These are phyloP conservation scores for Adansonia rubrostipa DNA, from an alignment of 441 rosid species.

Conservation along the genomic window DNA sequence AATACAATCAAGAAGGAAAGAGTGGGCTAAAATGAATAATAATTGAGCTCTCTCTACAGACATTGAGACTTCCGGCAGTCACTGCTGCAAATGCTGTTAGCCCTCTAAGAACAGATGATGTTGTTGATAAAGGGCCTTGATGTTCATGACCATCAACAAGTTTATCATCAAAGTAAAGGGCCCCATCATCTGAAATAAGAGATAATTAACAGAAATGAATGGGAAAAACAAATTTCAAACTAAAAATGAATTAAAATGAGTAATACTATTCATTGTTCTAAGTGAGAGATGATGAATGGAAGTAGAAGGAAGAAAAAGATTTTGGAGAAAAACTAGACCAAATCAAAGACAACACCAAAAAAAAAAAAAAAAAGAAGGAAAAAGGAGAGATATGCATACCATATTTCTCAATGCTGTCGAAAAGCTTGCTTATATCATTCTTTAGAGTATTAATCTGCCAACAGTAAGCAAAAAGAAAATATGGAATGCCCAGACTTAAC, in stretches of 20 bases:
- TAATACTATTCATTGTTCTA: neutral
- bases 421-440: constrained; percentile 76
- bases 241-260: neutral
- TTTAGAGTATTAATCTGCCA: constrained; percentile 70
- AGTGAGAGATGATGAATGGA: neutral
- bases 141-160: constrained; percentile 54
- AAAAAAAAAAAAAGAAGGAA: neutral
- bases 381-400: constrained; percentile 48
- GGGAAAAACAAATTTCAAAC: constrained; percentile 16
- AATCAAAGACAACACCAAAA: neutral
- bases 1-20: constrained; percentile 22
- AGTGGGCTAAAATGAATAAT: constrained; percentile 19
- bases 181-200: constrained; percentile 70
- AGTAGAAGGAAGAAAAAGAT: neutral
- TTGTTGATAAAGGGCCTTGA: constrained; percentile 73
- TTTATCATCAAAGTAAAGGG: constrained; percentile 85
- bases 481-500: neutral
- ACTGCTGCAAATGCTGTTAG: constrained; percentile 70
- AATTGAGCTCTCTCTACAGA: constrained; percentile 37
- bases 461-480: constrained; percentile 24
- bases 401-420: constrained; percentile 77
- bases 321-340: neutral
- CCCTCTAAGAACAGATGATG: constrained; percentile 87
- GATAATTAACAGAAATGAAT: neutral
- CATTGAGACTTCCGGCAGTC: constrained; percentile 60